Base-by-base conservation (phyloP, 495 filamentous ascomycete genomes). In the Aeminium ludgeri region DNA sequence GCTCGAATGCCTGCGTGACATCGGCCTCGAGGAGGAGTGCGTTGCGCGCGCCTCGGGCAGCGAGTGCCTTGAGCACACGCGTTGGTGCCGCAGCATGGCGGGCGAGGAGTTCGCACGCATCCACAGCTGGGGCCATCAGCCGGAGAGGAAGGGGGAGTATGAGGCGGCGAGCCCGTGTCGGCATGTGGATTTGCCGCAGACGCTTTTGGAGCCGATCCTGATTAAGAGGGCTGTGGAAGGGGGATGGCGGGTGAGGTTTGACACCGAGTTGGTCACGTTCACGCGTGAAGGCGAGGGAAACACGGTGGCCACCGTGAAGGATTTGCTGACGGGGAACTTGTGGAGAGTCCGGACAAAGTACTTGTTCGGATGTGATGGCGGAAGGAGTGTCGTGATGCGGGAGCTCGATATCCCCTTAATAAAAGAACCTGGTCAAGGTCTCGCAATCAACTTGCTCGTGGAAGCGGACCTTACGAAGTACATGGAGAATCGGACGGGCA, bases 311-410 rank as follows among this genome's bases (percentile, higher is more conserved):
- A 62, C 44, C 10, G 39, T 69, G 28, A 49, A 52, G 13, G 70
- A 72, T 37, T 46, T 45, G 0, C 15, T 73, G 17, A 59, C 66
- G 0, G 50, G 60, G 2, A 17, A 36, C 0, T 49, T 50, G 25
- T 74, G 67, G 47, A 34, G 57, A 10, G 59, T 74, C 20, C 55
- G 60, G 15, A 65, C 66, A 4, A 64, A 61, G 20, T 80, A 69
- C 43, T 54, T 77, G 1, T 73, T 74, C 42, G 73, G 72, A 8
- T 66, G 65, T 12, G 73, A 77, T 41, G 73, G 72, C 2, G 71
- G 66, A 0, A 53, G 66, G 11, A 70, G 66, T 44, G 56, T 60
- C 25, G 59, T 77, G n/a, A 53, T 72, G 6, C 55, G 60, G 13
- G 62, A 68, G 49, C 50, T 70, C 0, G 47, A 57, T 8, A 60